phyloP scores from a whole-genome alignment of 2,329 filamentous ascomycete species.

The Lachnellula willkommii region DNA sequence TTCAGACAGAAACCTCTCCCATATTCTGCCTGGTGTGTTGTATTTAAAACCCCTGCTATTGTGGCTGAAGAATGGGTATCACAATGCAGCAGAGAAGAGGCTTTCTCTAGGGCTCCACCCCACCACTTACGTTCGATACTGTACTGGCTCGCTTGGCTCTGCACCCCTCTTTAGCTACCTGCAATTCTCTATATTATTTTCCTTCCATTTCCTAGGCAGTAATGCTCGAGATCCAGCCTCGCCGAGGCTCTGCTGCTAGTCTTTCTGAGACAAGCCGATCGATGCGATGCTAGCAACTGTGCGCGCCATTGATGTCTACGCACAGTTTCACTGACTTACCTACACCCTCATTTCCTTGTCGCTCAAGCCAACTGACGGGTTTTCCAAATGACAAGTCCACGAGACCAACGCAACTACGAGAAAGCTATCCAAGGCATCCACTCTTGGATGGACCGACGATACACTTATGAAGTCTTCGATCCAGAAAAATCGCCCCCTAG shows the following conservation, averaged over 20 bases:
- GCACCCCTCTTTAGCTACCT: not conserved
- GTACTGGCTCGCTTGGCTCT: not conserved
- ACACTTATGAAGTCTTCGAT: not conserved
- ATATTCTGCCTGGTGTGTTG: too few species aligned
- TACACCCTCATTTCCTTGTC: not conserved
- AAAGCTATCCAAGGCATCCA: not conserved
- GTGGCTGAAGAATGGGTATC: too few species aligned
- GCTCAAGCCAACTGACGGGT: not conserved
- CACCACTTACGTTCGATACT: too few species aligned
- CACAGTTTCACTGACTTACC: not conserved
- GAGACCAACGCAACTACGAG: not conserved
- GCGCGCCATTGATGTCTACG: not conserved
- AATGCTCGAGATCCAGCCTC: not conserved
- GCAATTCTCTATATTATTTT: too few species aligned
- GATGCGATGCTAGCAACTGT: not conserved
- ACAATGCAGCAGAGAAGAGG: too few species aligned
- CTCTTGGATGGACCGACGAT: not conserved
- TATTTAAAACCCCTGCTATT: too few species aligned
- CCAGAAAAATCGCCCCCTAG: not conserved
- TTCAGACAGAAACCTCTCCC: too few species aligned
- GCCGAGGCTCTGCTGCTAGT: not conserved
- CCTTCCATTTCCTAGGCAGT: too few species aligned
- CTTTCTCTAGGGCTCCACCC: too few species aligned
- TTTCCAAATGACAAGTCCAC: not conserved
- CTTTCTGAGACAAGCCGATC: not conserved